A percentile compares a stretch with the other conserved stretches of the same genome.
phyloP scores from a whole-genome alignment of 2,329 filamentous ascomycete species.

The Pyrenochaeta sp. region DNA sequence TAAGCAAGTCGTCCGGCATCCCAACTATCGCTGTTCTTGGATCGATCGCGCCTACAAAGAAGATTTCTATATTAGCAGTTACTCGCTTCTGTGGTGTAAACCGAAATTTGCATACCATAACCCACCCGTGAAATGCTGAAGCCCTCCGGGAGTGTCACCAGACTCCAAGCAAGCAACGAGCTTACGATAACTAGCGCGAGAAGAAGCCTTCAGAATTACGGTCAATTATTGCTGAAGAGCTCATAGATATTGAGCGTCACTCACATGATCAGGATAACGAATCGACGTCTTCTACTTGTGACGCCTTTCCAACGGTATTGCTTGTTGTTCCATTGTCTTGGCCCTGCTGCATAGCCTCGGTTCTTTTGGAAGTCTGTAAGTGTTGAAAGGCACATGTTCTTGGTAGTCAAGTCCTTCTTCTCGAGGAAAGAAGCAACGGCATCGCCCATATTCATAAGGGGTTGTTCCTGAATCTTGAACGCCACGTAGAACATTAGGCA shows the following conservation, averaged over 20 bases:
- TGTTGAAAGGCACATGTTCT: slow-evolving; percentile 22
- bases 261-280: slow-evolving; percentile 12
- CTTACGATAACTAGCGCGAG: slow-evolving; percentile 2
- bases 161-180: slow-evolving; percentile 6
- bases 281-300: slow-evolving; percentile 16
- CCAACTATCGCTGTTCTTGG: slow-evolving; percentile 6
- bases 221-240: not conserved
- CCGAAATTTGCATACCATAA: slow-evolving; percentile 3
- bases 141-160: not conserved
- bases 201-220: slow-evolving; percentile 1
- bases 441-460: slow-evolving; percentile 34
- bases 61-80: too few relatives aligned
- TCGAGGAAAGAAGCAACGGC: slow-evolving; percentile 30
- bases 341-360: slow-evolving; percentile 3
- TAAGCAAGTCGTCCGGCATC: slow-evolving; percentile 1
- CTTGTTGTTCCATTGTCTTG: slow-evolving; percentile 12
- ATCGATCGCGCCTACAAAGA: slow-evolving; percentile 15
- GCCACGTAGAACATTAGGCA: slow-evolving; percentile 23
- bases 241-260: not conserved
- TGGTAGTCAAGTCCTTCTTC: slow-evolving; percentile 13
- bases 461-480: slow-evolving; percentile 20
- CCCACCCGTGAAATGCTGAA: too few relatives aligned
- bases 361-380: slow-evolving; percentile 5
- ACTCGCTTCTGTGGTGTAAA: not conserved
- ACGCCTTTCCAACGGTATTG: slow-evolving; percentile 18